Base-by-base conservation (phyloP, 2,329 filamentous ascomycete species). In the Polytolypa hystricis region DNA sequence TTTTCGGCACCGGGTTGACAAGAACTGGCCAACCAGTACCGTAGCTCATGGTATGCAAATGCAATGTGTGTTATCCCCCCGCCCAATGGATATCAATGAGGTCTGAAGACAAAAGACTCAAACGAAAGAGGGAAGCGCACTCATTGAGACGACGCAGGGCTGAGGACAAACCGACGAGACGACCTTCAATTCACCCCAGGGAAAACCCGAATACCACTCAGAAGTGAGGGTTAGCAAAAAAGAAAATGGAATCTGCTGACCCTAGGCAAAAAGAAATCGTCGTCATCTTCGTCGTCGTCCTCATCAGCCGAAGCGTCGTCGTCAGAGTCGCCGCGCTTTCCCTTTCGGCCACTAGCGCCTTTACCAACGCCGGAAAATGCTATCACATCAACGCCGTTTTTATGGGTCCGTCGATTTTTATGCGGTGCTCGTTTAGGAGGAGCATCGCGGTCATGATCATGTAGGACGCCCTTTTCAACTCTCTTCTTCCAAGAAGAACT, bases 401-500 rank as follows among this genome's bases (percentile, higher is more conserved):
- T 44, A 27, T 33, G 45, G 41, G 42, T 38, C 52, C 18, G 44
- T 47, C 47, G 53, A 47, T 55, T 53, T 46, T 52, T 52, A 47
- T 55, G 49, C 46, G 46, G 52, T 47, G 56, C 54, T 47, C 55
- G 57, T 42, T 50, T 54, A 51, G 58, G 51, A 51, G 51, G 53
- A 53, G 48, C 57, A 41, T 57, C 53, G 49, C 55, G 56, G 48
- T 57, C 46, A 53, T 60, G 47, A 46, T 60, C 51, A 42, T 50
- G 46, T 52, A 65, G 60, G 58, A 71, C 59, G 71, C 70, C 73
- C 70, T 74, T 69, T 84, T 79, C 69, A 79, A 66, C 67, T 73
- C 57, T 78, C 73, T 55, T 95, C 87, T 62, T 96, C 89, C 62
- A 96, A 64, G 82, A 96, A 96, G 80, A 94, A 95, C 79, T 84